A percentile compares a stretch with the other conserved stretches of the same genome.
phyloP scores from a whole-genome alignment of 805 yeast genomes.

The Priceomyces haplophilus region DNA sequence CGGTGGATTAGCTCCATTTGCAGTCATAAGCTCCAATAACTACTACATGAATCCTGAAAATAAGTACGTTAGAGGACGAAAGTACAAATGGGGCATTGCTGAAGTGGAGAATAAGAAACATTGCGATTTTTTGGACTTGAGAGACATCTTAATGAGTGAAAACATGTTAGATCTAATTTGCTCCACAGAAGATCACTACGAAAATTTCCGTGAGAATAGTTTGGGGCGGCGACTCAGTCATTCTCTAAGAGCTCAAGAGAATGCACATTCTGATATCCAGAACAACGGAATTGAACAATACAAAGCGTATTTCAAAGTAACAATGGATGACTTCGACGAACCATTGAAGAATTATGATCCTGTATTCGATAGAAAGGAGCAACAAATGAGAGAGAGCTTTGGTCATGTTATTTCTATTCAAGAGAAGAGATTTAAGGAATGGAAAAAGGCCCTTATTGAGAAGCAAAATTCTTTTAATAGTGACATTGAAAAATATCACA shows the following conservation, averaged over 20 bases:
- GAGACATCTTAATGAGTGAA: slow-evolving; percentile 61
- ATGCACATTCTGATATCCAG: slow-evolving; percentile 1
- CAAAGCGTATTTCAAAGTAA: slow-evolving; percentile 34
- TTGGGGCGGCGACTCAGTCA: slow-evolving; percentile 46
- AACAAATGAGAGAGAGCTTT: slow-evolving; percentile 41
- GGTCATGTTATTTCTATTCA: slow-evolving; percentile 44
- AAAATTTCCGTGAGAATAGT: slow-evolving; percentile 59
- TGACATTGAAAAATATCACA: slow-evolving; percentile 47
- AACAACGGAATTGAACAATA: slow-evolving; percentile 33
- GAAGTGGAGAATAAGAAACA: slow-evolving; percentile 76
- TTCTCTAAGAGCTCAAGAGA: slow-evolving; percentile 8
- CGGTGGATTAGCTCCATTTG: slow-evolving; percentile 57
- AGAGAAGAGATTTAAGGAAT: slow-evolving; percentile 56
- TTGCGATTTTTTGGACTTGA: slow-evolving; percentile 70
- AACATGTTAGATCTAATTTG: slow-evolving; percentile 74
- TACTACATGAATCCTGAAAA: slow-evolving; percentile 22
- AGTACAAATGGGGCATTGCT: slow-evolving; percentile 81
- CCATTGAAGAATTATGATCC: slow-evolving; percentile 44
- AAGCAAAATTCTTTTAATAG: slow-evolving; percentile 56
- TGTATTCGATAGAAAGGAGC: slow-evolving; percentile 43
- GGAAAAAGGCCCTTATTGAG: slow-evolving; percentile 55
- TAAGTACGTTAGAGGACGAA: slow-evolving; percentile 63
- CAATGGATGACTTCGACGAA: slow-evolving; percentile 36
- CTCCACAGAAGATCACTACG: slow-evolving; percentile 79
- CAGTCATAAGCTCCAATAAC: slow-evolving; percentile 66